These are phyloP conservation scores for Anisodus acutangulus DNA, from an alignment of 257 asterid genomes.

Conservation along the genomic window DNA sequence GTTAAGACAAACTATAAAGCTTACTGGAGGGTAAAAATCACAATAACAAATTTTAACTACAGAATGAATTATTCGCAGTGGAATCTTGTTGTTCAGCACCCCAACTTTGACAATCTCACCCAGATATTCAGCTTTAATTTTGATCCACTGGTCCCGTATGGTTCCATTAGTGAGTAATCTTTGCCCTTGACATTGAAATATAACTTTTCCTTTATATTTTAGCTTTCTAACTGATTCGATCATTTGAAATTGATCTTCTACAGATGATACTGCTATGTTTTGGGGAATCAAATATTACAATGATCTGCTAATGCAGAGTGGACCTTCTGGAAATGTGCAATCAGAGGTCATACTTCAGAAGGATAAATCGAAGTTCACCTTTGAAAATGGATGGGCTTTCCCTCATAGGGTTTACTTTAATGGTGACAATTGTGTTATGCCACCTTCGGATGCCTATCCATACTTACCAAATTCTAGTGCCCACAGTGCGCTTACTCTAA, in stretches of 20 bases:
- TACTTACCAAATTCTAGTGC: constrained; percentile 40
- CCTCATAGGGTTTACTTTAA: constrained; percentile 55
- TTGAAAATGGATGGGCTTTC: constrained; percentile 63
- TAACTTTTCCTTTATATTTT: not conserved
- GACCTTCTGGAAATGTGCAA: constrained; percentile 56
- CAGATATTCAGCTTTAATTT: constrained; percentile 55
- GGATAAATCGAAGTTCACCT: constrained; percentile 47
- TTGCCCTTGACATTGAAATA: not conserved
- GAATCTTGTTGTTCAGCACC: constrained; percentile 57
- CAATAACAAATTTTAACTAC: constrained; percentile 53
- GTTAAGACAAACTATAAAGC: constrained; percentile 50
- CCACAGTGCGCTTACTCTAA: not conserved
- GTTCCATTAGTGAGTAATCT: constrained; percentile 48
- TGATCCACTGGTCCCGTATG: constrained; percentile 41
- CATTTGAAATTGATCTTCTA: constrained; percentile 10
- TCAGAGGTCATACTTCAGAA: constrained; percentile 54
- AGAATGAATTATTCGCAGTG: constrained; percentile 53
- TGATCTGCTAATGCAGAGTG: constrained; percentile 49
- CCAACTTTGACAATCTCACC: constrained; percentile 48
- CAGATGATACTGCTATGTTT: constrained; percentile 60
- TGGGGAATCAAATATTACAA: constrained; percentile 55
- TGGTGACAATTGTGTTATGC: constrained; percentile 59
- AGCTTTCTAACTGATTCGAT: not conserved
- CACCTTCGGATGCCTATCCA: constrained; percentile 53
- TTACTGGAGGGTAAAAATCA: constrained; percentile 56